phyloP scores from a whole-genome alignment of 2,329 filamentous ascomycete genomes.

The Scytalidium lignicola region DNA sequence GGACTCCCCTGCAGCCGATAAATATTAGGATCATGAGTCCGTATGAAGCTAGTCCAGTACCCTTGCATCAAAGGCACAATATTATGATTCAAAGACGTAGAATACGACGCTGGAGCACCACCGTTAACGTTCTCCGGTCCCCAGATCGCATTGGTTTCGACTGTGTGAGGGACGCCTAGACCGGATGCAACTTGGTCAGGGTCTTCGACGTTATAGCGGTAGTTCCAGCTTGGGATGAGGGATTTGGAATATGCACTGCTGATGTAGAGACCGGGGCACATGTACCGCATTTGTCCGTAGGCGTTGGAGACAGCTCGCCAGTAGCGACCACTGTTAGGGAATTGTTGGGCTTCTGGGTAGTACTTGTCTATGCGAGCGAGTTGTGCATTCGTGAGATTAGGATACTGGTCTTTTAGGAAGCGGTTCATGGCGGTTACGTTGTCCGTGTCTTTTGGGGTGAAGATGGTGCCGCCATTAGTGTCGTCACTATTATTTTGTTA shows the following conservation, averaged over 20 bases:
- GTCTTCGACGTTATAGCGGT: slow-evolving; percentile 58
- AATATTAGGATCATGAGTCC: slow-evolving; percentile 59
- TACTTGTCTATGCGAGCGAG: slow-evolving; percentile 45
- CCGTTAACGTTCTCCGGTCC: slow-evolving; percentile 40
- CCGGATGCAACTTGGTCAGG: slow-evolving; percentile 45
- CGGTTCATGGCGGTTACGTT: slow-evolving; percentile 43
- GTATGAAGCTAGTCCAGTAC: slow-evolving; percentile 73
- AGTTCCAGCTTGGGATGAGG: slow-evolving; percentile 51
- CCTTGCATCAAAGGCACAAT: slow-evolving; percentile 59
- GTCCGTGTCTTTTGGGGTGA: slow-evolving; percentile 45
- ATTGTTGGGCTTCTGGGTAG: slow-evolving; percentile 40
- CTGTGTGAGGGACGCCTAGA: slow-evolving; percentile 60
- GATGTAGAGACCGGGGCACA: slow-evolving; percentile 56
- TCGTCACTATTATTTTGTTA: slow-evolving; percentile 35
- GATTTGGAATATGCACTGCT: slow-evolving; percentile 15
- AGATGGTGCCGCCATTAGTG: slow-evolving; percentile 62
- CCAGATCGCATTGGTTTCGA: slow-evolving; percentile 63
- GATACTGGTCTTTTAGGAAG: slow-evolving; percentile 56
- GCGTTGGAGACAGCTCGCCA: slow-evolving; percentile 54
- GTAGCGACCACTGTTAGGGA: slow-evolving; percentile 47
- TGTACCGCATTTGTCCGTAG: slow-evolving; percentile 62
- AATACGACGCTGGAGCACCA: slow-evolving; percentile 34
- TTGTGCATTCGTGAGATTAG: slow-evolving; percentile 45
- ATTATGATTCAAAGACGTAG: slow-evolving; percentile 47
- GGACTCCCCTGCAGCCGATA: slow-evolving; percentile 40